Evolutionary conservation across 2,329 filamentous ascomycete genomes (phyloP), one percentile per base, ranked within the genome.

Genomic region (Aureobasidium sp.): DNA sequence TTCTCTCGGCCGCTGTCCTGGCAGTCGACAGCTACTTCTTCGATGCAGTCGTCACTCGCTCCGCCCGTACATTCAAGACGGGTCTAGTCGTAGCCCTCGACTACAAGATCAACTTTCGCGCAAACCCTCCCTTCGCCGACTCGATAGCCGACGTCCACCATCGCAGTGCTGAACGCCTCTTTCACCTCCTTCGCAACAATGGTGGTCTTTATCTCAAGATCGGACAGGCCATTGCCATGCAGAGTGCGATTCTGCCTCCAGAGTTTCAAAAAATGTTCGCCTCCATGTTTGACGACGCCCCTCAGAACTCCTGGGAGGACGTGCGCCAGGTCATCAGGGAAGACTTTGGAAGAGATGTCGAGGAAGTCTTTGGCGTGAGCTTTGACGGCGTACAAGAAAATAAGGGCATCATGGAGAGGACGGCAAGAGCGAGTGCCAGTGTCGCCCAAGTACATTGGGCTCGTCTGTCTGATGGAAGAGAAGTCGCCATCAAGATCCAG

Each of bases 381-480:
- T 96, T 96, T 72, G 64, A 65, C 34, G 79, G 79, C 0, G 85
- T 87, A 14, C 63, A 61, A 7, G 70, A 67, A 12, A 69, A 72
- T 25, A 85, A 81, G 64, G 86, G 86, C 0, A 77, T 87, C 1
- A 88, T 89, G 84, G 86, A 89, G 73, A 86, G 79, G 77, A 90
- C 77, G 74, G 89, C 78, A 72, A 84, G 87, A 64, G 89, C 88
- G 0, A 93, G 89, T 71, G 94, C 94, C 2, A 96, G 90, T 73
- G 93, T 99, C 9, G 94, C 94, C 1, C 94, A 97, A 76, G 94
- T 99, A 1, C 94, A 97, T 73, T 97, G 93, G 91, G 94, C 94
- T 8, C 81, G 87, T 64, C 75, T 97, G 62, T 77, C 85, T 3
- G 93, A 97, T 76, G 94, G 94, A 0, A 82, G 91, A 52, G 92